These are phyloP conservation scores for Epichloe scottii DNA, from an alignment of 2,329 filamentous ascomycete genomes.

Conservation along the genomic window DNA sequence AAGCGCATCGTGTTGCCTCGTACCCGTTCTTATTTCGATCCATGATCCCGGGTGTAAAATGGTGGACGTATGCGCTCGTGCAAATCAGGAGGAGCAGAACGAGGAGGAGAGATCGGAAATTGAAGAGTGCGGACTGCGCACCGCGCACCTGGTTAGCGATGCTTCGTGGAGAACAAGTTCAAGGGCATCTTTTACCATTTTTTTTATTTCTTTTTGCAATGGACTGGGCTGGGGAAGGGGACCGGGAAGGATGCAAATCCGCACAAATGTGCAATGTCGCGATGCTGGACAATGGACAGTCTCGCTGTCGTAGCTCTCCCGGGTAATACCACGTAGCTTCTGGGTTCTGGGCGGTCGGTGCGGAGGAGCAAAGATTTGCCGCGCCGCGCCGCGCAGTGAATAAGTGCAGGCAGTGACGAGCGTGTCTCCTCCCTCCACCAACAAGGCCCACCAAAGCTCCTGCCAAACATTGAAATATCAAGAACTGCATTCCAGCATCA, in stretches of 20 bases:
- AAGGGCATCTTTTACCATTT: neutral
- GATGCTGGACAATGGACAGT: neutral
- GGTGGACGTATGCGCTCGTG: conserved; percentile 88
- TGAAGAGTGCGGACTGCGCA: conserved; percentile 83
- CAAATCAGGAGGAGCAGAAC: conserved; percentile 92
- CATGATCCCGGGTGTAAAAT: conserved; percentile 77
- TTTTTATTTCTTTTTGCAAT: neutral
- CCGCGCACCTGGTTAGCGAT: neutral
- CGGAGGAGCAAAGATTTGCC: conserved; percentile 26
- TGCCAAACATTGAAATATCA: too few relatives aligned
- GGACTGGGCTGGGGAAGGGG: neutral
- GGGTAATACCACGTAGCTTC: neutral
- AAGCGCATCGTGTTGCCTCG: conserved; percentile 10
- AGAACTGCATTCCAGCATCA: too few relatives aligned
- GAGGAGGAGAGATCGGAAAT: conserved; percentile 92
- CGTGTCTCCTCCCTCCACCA: too few relatives aligned
- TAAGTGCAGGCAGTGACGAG: neutral
- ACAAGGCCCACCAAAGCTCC: too few relatives aligned
- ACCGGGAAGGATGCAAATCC: neutral
- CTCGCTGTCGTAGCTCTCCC: neutral
- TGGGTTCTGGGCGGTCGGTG: neutral
- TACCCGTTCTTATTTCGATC: conserved; percentile 90
- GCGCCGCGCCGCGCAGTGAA: conserved; percentile 2
- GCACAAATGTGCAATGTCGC: neutral
- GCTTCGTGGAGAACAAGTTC: neutral